Evolutionary conservation across 2,329 filamentous ascomycete species (phyloP), one percentile per base, ranked within the genome.

Genomic region (Xenoacremonium recifei): DNA sequence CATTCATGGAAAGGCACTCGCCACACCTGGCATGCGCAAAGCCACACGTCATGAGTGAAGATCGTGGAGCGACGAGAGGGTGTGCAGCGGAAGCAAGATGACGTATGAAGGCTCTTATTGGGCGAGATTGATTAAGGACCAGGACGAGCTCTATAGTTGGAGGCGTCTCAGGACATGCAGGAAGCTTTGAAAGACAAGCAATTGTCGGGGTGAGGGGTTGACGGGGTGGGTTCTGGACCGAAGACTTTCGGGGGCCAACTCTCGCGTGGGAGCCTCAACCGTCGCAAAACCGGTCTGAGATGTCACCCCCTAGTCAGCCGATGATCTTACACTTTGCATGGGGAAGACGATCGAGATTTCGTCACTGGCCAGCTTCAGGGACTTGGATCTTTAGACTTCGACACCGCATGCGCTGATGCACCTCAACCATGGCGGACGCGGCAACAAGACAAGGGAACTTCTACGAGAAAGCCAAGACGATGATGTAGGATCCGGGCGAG

Each of bases 1-100:
- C 41, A 31, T 31, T 7, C 27, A 7, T 13, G 23, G 34, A 18
- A 27, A 16, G n/a, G 15, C 20, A 18, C 35, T 37, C 13, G 35
- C 35, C 35, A 37, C 35, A 37, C 21, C 18, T 21, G 37, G 33
- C 35, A 35, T 47, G 41, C 43, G 51, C 35, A 52, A 44, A 52
- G 51, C 47, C 44, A 53, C 55, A 51, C 55, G 55, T 58, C 55
- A 58, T 58, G 51, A n/a, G 35, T 42, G 53, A 49, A 45, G 47
- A 54, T 58, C 45, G 16, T 29, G 33, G 12, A 19, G 36, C 25
- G 40, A 39, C 36, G 42, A 37, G 38, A 47, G 55, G 55, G 53
- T 58, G 55, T 25, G 50, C 49, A 45, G 47, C 42, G 44, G 43
- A 47, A 45, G 38, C 23, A 29, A 33, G 25, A 58, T 58, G 55